phyloP scores from a whole-genome alignment of 805 yeast species.

The Saccharomycopsis olivae region DNA sequence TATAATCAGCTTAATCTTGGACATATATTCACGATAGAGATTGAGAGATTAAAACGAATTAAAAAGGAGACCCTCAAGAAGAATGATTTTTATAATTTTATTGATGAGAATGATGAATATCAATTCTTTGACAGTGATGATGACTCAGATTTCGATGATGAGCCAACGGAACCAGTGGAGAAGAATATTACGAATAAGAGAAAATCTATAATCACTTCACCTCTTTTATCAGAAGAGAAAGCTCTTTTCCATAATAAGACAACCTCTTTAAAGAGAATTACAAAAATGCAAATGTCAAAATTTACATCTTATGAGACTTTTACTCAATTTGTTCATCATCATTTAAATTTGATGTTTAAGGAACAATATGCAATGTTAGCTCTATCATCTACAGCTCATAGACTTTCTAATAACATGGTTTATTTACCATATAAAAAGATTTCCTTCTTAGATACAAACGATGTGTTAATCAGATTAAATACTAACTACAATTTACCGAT shows the following conservation, averaged over 20 bases:
- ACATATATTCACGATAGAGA: slow-evolving; percentile 8
- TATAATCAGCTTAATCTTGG: slow-evolving; percentile 8
- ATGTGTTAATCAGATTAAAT: slow-evolving; percentile 12
- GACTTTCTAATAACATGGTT: slow-evolving; percentile 15
- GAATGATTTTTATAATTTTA: slow-evolving; percentile 14
- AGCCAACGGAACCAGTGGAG: slow-evolving; percentile 1
- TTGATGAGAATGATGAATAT: slow-evolving; percentile 14
- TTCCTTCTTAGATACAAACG: slow-evolving; percentile 1
- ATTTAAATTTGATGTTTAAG: slow-evolving; percentile 13
- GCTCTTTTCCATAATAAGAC: slow-evolving; percentile 12
- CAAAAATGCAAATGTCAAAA: slow-evolving; percentile 7
- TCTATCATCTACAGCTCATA: slow-evolving; percentile 8
- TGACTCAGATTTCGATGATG: slow-evolving; percentile 3
- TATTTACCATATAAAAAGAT: slow-evolving; percentile 17
- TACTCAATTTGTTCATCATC: slow-evolving; percentile 8
- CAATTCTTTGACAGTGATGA: slow-evolving; percentile 15
- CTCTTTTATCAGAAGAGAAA: slow-evolving; percentile 11
- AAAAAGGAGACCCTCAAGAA: slow-evolving; percentile 9
- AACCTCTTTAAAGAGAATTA: slow-evolving; percentile 10
- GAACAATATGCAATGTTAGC: slow-evolving; percentile 16
- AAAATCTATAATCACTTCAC: slow-evolving; percentile 9
- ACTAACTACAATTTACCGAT: slow-evolving; percentile 17
- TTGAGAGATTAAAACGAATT: slow-evolving; percentile 1
- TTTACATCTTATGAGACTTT: slow-evolving; percentile 13
- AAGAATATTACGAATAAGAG: neutral